Evolutionary conservation across 2,329 filamentous ascomycete genomes (phyloP).

Genomic region (Epichloe uncinata): DNA sequence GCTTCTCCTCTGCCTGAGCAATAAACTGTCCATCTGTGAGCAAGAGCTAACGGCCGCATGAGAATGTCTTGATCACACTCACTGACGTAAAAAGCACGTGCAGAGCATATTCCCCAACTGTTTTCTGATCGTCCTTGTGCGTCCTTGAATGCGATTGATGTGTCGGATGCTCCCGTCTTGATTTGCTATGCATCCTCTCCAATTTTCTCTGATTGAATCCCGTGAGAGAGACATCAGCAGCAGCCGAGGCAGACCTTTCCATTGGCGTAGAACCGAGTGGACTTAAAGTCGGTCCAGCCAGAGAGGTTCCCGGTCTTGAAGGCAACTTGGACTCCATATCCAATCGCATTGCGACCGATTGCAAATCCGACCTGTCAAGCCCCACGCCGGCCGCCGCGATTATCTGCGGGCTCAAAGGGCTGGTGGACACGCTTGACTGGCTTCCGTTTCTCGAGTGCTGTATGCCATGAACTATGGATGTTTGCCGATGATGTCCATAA

Average conservation of each 20-base stretch:
- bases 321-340: conserved; percentile 28
- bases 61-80: conserved; percentile 18
- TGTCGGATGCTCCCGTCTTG: conserved; percentile 58
- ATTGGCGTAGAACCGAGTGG: conserved; percentile 14
- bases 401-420: conserved; percentile 77
- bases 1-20: conserved; percentile 89
- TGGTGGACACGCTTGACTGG: conserved; percentile 64
- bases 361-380: conserved; percentile 39
- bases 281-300: conserved; percentile 26
- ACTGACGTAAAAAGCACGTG: conserved; percentile 93
- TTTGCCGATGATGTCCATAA: conserved; percentile 88
- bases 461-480: conserved; percentile 91
- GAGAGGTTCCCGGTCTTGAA: conserved; percentile 32
- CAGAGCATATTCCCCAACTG: conserved; percentile 93
- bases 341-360: conserved; percentile 28
- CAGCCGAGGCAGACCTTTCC: conserved; percentile 34
- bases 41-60: conserved; percentile 6
- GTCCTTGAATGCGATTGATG: conserved; percentile 65
- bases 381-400: conserved; percentile 55
- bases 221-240: conserved; percentile 29
- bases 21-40: conserved; percentile 51
- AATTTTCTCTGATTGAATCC: conserved; percentile 36
- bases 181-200: conserved; percentile 52
- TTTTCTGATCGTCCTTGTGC: conserved; percentile 66
- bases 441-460: conserved; percentile 89